phyloP scores from a whole-genome alignment of 345 rosid species.

The Kernera saxatilis region DNA sequence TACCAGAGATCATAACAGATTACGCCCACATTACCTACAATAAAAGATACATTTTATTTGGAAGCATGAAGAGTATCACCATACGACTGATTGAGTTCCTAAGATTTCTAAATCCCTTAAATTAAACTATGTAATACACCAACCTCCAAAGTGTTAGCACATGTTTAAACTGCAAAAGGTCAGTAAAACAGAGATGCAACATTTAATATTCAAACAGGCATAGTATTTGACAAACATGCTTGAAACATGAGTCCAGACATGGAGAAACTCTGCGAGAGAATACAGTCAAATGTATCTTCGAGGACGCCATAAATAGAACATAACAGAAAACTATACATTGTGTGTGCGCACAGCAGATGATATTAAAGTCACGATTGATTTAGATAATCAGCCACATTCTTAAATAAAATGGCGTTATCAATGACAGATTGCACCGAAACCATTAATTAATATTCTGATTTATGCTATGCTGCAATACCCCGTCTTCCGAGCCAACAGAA shows the following conservation, averaged over 20 bases:
- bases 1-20: constrained; percentile 97
- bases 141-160: constrained; percentile 12
- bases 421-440: neutral
- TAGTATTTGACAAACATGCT: neutral
- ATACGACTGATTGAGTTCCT: constrained; percentile 41
- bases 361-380: constrained; percentile 25
- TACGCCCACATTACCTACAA: constrained; percentile 99
- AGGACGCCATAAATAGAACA: neutral
- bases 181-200: constrained; percentile 1
- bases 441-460: neutral
- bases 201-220: neutral
- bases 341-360: constrained; percentile 9
- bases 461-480: neutral
- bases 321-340: neutral
- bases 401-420: neutral
- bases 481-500: neutral
- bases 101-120: constrained; percentile 17
- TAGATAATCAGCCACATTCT: constrained; percentile 27
- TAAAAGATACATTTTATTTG: constrained; percentile 83
- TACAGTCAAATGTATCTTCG: neutral
- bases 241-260: neutral
- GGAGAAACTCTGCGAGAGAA: neutral
- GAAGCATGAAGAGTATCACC: constrained; percentile 67
- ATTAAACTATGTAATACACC: neutral
- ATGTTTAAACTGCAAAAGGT: constrained; percentile 8